Conservation (phyloP, 108 stramenopile species). For the Nitzschia sp. region DNA sequence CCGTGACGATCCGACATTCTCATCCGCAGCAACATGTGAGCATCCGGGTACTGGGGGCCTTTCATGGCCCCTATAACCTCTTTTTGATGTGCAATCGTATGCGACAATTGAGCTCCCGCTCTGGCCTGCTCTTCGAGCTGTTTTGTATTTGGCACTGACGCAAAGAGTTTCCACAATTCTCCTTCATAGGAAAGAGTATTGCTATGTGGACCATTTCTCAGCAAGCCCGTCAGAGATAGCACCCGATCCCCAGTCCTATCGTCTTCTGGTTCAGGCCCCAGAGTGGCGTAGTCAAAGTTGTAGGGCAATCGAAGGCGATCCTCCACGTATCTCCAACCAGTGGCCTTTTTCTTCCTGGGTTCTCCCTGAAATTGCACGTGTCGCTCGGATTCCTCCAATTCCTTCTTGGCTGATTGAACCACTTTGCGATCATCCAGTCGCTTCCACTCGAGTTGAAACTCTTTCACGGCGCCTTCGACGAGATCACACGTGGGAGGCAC, state of each 20-base stretch:
- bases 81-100: conserved; percentile 44
- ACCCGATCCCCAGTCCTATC: conserved; percentile 7
- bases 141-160: conserved; percentile 47
- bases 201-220: conserved; percentile 19
- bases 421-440: conserved; percentile 54
- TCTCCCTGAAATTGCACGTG: neutral
- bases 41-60: conserved; percentile 46
- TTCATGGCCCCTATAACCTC: conserved; percentile 23
- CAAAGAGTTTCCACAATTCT: conserved; percentile 78
- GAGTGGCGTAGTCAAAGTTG: conserved; percentile 50
- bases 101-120: conserved; percentile 30
- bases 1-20: conserved; percentile 72
- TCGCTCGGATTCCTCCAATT: neutral
- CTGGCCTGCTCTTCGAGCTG: conserved; percentile 46
- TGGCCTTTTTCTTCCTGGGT: neutral
- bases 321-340: conserved; percentile 20
- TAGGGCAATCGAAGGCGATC: conserved; percentile 42
- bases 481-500: conserved; percentile 36
- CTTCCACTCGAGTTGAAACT: conserved; percentile 46
- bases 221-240: conserved; percentile 14
- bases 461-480: conserved; percentile 38
- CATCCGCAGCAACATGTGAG: conserved; percentile 54
- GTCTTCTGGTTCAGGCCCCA: neutral
- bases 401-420: neutral
- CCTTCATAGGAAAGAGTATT: conserved; percentile 58